phyloP scores from a whole-genome alignment of 176 grass and related monocot species.

The Neostapfia colusana region DNA sequence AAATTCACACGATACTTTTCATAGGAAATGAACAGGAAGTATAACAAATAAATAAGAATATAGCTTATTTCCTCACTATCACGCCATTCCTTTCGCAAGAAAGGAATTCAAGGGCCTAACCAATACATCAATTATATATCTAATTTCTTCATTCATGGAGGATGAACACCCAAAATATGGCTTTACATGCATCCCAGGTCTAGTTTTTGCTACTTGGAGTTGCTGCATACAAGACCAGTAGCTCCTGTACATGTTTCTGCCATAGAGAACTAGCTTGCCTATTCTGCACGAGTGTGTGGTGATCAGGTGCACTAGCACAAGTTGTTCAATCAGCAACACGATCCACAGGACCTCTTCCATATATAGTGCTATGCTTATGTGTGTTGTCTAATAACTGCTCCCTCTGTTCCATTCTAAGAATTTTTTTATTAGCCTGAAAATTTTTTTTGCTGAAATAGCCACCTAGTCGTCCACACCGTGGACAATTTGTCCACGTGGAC shows the following conservation, averaged over 20 bases:
- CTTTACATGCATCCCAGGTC: slow-evolving; percentile 1
- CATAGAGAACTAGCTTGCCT: background rate
- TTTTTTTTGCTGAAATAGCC: too few relatives aligned
- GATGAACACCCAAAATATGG: slow-evolving; percentile 30
- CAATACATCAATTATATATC: slow-evolving; percentile 19
- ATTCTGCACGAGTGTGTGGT: background rate
- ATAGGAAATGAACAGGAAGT: slow-evolving; percentile 36
- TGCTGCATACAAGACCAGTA: background rate
- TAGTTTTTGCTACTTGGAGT: background rate
- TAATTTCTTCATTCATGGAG: slow-evolving; percentile 34
- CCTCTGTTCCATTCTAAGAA: too few relatives aligned
- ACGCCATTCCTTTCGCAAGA: background rate
- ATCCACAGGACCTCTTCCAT: too few relatives aligned
- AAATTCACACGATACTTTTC: slow-evolving; percentile 51
- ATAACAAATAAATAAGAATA: slow-evolving; percentile 34
- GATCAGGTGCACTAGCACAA: too few relatives aligned
- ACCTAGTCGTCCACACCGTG: too few relatives aligned
- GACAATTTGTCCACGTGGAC: too few relatives aligned
- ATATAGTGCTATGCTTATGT: too few relatives aligned
- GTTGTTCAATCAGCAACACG: too few relatives aligned
- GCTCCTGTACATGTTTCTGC: background rate
- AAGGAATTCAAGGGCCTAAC: slow-evolving; percentile 28
- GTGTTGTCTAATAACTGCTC: too few relatives aligned
- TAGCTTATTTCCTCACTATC: slow-evolving; percentile 32
- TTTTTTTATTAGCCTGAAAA: too few relatives aligned